These are phyloP conservation scores for Starmerella scarabaei DNA, from an alignment of 805 yeast species.

Conservation along the genomic window DNA sequence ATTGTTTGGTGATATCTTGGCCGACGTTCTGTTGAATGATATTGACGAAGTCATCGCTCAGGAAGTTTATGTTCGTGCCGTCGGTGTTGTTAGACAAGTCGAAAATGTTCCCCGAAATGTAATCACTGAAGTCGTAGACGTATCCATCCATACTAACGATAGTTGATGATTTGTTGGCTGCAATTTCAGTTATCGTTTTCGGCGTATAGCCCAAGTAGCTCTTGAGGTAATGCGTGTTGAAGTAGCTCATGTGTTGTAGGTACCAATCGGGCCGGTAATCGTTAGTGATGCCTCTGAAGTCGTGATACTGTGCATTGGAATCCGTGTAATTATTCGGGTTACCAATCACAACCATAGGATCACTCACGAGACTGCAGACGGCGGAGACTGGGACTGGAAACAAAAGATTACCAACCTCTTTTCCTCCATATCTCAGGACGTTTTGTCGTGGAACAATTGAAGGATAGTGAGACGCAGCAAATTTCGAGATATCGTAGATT, in stretches of 20 bases:
- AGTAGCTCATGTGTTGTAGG: slow-evolving; percentile 27
- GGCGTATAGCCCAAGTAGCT: slow-evolving; percentile 31
- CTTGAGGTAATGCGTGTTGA: slow-evolving; percentile 28
- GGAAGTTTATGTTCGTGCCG: slow-evolving; percentile 22
- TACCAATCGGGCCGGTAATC: slow-evolving; percentile 35
- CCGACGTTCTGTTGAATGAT: slow-evolving; percentile 29
- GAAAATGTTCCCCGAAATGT: slow-evolving; percentile 28
- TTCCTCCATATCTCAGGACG: slow-evolving; percentile 30
- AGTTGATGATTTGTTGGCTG: slow-evolving; percentile 17
- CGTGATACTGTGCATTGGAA: slow-evolving; percentile 30
- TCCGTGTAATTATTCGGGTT: slow-evolving; percentile 30
- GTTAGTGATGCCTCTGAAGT: slow-evolving; percentile 29
- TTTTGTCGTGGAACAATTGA: slow-evolving; percentile 27
- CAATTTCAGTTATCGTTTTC: slow-evolving; percentile 22
- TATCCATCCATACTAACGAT: slow-evolving; percentile 29
- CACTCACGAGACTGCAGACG: slow-evolving; percentile 27
- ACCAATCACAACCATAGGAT: slow-evolving; percentile 24
- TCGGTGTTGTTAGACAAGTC: slow-evolving; percentile 12
- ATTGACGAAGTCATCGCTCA: slow-evolving; percentile 24
- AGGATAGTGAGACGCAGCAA: slow-evolving; percentile 31
- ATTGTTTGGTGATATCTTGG: slow-evolving; percentile 26
- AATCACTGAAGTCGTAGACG: slow-evolving; percentile 30
- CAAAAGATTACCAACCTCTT: slow-evolving; percentile 26
- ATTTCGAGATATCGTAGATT: slow-evolving; percentile 30
- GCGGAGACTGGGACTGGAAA: slow-evolving; percentile 33